These are phyloP conservation scores for Luffa aegyptiaca DNA, from an alignment of 306 rosid genomes.

Conservation along the genomic window DNA sequence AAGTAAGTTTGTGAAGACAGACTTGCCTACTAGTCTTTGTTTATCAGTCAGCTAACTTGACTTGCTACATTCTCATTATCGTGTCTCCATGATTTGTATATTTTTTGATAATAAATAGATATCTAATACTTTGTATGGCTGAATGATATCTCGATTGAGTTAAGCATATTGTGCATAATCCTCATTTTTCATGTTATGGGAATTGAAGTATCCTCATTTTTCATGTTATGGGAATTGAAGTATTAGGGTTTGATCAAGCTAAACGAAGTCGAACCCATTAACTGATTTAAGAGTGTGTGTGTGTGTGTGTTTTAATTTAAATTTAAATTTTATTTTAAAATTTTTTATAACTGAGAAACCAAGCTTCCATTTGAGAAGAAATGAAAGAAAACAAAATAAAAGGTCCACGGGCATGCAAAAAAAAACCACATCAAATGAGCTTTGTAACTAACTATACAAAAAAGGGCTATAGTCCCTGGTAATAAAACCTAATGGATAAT, in stretches of 20 bases:
- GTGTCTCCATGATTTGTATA: neutral
- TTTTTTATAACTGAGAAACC: too few species aligned
- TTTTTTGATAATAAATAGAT: neutral
- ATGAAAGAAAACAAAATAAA: too few species aligned
- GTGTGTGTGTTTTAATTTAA: too few species aligned
- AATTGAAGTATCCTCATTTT: neutral
- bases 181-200: neutral
- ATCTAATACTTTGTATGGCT: neutral
- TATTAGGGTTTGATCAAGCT: neutral
- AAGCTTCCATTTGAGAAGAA: too few species aligned
- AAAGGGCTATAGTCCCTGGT: too few species aligned
- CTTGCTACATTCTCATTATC: neutral
- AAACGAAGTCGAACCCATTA: too few species aligned
- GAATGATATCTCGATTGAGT: neutral
- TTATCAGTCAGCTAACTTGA: slow-evolving; percentile 3
- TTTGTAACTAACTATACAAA: too few species aligned
- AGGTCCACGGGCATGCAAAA: too few species aligned
- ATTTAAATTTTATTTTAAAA: too few species aligned
- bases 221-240: neutral
- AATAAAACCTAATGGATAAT: too few species aligned
- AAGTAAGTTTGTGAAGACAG: slow-evolving; percentile 52
- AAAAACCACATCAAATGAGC: too few species aligned
- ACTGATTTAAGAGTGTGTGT: too few species aligned
- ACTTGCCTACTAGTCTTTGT: neutral
- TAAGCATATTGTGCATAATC: neutral